Percentiles rank a stretch among this genome's conserved stretches.
phyloP scores from a whole-genome alignment of 2,329 filamentous ascomycete genomes.

The Endoconidiophora polonica region DNA sequence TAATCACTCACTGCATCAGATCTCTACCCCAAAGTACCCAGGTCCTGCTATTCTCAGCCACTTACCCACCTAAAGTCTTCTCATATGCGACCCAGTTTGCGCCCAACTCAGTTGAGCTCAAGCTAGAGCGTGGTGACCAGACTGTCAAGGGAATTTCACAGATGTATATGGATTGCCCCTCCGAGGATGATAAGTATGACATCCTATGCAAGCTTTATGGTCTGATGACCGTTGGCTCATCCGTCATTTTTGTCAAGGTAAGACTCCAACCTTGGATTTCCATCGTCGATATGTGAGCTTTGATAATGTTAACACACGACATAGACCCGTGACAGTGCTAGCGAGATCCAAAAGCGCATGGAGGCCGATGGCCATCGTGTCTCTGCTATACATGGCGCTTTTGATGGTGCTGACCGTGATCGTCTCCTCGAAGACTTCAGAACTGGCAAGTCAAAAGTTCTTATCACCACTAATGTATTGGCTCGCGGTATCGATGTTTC shows the following conservation, averaged over 20 bases:
- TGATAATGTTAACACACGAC: not conserved
- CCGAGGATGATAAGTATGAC: slow-evolving; percentile 69
- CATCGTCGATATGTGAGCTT: not conserved
- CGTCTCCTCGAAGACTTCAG: slow-evolving; percentile 75
- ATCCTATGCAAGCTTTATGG: slow-evolving; percentile 87
- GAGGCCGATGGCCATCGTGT: slow-evolving; percentile 78
- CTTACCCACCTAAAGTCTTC: slow-evolving; percentile 73
- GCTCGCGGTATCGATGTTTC: slow-evolving; percentile 87
- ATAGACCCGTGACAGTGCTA: slow-evolving; percentile 71
- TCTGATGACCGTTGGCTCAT: slow-evolving; percentile 88
- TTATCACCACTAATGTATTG: slow-evolving; percentile 94
- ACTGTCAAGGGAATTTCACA: slow-evolving; percentile 96
- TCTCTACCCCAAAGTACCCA: slow-evolving; percentile 62
- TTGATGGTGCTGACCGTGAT: slow-evolving; percentile 73
- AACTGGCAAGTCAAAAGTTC: slow-evolving; percentile 72
- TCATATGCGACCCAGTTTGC: slow-evolving; percentile 72
- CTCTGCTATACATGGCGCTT: slow-evolving; percentile 72
- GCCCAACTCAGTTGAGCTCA: slow-evolving; percentile 71
- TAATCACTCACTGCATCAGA: slow-evolving; percentile 28
- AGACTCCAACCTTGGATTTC: slow-evolving; percentile 14
- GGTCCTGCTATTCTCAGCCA: slow-evolving; percentile 88
- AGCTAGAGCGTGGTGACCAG: slow-evolving; percentile 74
- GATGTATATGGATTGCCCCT: slow-evolving; percentile 86
- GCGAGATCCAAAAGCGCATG: slow-evolving; percentile 75
- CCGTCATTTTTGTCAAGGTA: slow-evolving; percentile 94